A percentile compares a stretch with the other conserved stretches of the same genome.
phyloP scores from a whole-genome alignment of 176 grass and related monocot genomes.

The Triticum monococcum region DNA sequence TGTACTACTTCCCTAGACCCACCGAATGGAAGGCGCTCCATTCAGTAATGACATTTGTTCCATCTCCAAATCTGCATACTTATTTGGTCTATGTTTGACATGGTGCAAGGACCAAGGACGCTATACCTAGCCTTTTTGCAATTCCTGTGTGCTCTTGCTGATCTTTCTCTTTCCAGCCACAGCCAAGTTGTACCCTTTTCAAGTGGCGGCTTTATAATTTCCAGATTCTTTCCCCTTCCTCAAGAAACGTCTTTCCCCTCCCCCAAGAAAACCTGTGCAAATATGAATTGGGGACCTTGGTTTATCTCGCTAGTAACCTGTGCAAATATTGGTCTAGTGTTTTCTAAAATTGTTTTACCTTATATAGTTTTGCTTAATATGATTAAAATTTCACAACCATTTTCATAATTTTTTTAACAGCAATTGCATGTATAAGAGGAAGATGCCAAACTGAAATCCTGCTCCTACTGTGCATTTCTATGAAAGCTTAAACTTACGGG shows the following conservation, averaged over 20 bases:
- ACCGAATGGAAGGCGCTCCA: too few species aligned
- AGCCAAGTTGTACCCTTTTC: background rate
- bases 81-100: too few species aligned
- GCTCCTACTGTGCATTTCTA: background rate
- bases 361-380: background rate
- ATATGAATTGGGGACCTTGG: background rate
- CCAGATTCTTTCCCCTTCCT: constrained; percentile 25
- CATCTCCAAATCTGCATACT: too few species aligned
- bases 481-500: background rate
- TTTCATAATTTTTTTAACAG: too few species aligned
- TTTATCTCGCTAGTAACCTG: background rate
- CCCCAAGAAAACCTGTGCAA: background rate
- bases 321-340: background rate
- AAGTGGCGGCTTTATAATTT: background rate
- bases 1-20: too few species aligned
- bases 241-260: constrained; percentile 14
- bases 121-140: background rate
- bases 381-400: background rate
- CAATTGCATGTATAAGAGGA: background rate
- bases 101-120: background rate
- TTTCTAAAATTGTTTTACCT: background rate
- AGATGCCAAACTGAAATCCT: background rate
- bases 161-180: background rate
- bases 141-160: background rate
- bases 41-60: too few species aligned